A percentile compares a stretch with the other conserved stretches of the same genome.
Conservation (phyloP, 306 rosid genomes). For the Macrotyloma uniflorum region DNA sequence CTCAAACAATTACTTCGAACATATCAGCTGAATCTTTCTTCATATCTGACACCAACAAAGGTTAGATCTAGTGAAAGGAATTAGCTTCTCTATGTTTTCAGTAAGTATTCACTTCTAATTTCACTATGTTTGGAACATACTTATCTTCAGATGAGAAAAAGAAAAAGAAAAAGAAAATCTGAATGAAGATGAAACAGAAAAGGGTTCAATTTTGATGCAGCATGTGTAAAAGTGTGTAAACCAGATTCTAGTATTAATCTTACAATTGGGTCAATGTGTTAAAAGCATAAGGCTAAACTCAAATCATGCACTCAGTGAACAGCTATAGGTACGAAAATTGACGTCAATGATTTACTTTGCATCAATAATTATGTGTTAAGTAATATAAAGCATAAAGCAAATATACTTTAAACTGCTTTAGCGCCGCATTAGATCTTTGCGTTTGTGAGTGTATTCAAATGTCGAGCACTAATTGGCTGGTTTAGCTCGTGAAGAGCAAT, state of each 20-base stretch:
- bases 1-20: not conserved
- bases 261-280: not conserved
- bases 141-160: too few relatives aligned
- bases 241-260: not conserved
- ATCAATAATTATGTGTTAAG: constrained; percentile 46
- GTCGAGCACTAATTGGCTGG: constrained; percentile 48
- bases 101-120: too few relatives aligned
- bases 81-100: too few relatives aligned
- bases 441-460: constrained; percentile 26
- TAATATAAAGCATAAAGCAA: constrained; percentile 66
- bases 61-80: too few relatives aligned
- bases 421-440: constrained; percentile 57
- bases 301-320: constrained; percentile 35
- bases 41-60: too few relatives aligned
- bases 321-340: constrained; percentile 36
- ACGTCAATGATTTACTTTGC: constrained; percentile 48
- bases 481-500: constrained; percentile 24
- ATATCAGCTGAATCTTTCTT: not conserved
- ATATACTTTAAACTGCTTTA: constrained; percentile 75
- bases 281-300: not conserved
- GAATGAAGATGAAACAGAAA: not conserved
- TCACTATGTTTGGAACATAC: too few relatives aligned
- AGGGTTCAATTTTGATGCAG: not conserved
- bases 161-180: too few relatives aligned
- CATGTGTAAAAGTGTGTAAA: not conserved